phyloP scores from a whole-genome alignment of 2,329 filamentous ascomycete genomes.

The Neonectria ditissima region DNA sequence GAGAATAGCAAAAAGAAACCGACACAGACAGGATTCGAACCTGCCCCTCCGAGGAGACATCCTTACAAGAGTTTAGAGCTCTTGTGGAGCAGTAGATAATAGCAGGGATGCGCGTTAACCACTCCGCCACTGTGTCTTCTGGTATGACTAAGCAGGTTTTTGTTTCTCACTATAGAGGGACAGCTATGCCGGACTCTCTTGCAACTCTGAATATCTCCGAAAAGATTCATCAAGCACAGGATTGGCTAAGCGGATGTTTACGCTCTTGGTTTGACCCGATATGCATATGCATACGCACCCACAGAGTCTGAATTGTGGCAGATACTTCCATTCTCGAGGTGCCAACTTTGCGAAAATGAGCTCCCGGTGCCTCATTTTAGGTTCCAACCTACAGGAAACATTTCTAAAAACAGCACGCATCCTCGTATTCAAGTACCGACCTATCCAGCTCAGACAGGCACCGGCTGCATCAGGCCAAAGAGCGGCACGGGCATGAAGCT shows the following conservation, averaged over 20 bases:
- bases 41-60: background rate
- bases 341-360: background rate
- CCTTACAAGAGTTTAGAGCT: background rate
- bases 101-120: constrained; percentile 8
- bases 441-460: background rate
- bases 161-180: background rate
- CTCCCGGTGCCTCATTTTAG: background rate
- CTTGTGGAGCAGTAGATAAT: background rate
- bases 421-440: background rate
- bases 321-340: background rate
- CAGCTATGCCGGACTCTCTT: too few species aligned
- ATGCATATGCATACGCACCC: background rate
- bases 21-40: constrained; percentile 1
- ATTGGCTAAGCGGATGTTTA: too few species aligned
- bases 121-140: constrained; percentile 4
- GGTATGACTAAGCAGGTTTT: background rate
- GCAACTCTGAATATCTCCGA: background rate
- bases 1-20: background rate
- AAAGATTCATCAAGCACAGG: background rate
- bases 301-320: background rate
- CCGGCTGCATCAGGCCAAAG: background rate
- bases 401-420: background rate
- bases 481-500: background rate
- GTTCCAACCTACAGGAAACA: background rate
- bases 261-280: background rate